Evolutionary conservation across 2,329 filamentous ascomycete genomes (phyloP).

Genomic region (Juglanconis oblonga): DNA sequence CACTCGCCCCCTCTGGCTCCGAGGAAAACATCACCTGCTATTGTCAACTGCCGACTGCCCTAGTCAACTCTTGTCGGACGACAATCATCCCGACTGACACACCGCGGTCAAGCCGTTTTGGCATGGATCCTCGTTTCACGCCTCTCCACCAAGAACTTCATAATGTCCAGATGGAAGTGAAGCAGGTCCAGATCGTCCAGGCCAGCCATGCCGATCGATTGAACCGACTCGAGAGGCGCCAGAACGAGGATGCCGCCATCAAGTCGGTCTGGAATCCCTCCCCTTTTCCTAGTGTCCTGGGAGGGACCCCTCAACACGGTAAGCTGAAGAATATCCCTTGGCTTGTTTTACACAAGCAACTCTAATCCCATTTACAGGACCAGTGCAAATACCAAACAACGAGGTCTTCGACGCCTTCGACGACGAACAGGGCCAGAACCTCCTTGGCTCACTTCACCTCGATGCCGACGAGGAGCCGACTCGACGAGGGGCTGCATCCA

Average conservation of each 20-base stretch:
- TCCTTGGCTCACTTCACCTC: constrained; percentile 77
- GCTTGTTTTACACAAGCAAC: constrained; percentile 20
- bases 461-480: constrained; percentile 85
- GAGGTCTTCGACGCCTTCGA: constrained; percentile 91
- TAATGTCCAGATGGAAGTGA: constrained; percentile 68
- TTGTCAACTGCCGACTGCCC: constrained; percentile 14
- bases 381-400: constrained; percentile 72
- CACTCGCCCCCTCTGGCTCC: background rate
- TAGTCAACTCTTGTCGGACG: constrained; percentile 1
- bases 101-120: constrained; percentile 22
- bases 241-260: constrained; percentile 63
- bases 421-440: constrained; percentile 70
- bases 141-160: constrained; percentile 63
- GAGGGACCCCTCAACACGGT: constrained; percentile 87
- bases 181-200: constrained; percentile 63
- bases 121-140: constrained; percentile 63
- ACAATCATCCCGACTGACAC: background rate
- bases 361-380: constrained; percentile 50
- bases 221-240: constrained; percentile 61
- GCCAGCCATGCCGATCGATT: constrained; percentile 61
- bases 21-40: background rate
- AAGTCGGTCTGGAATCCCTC: constrained; percentile 87
- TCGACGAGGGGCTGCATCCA: constrained; percentile 79
- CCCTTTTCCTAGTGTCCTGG: constrained; percentile 82
- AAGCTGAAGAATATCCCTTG: constrained; percentile 29